Evolutionary conservation across 352 stramenopile genomes (phyloP).

Genomic region (Phytophthora megakarya): DNA sequence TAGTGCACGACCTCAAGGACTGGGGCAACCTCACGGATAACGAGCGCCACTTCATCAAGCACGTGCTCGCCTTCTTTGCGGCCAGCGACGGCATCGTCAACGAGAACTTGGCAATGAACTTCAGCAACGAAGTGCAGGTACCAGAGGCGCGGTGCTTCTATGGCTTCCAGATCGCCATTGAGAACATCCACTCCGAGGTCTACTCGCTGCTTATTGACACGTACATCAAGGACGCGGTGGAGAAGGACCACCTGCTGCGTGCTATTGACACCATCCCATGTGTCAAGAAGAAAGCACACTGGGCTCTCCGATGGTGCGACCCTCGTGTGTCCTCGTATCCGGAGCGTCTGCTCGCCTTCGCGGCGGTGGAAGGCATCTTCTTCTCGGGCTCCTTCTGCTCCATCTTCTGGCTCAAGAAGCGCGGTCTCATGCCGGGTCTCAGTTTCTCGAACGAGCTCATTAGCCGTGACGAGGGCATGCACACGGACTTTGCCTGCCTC

Average conservation of each 20-base stretch:
- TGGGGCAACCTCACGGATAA: conserved; percentile 94
- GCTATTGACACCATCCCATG: conserved; percentile 98
- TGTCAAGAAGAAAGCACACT: conserved; percentile 97
- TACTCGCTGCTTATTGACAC: conserved; percentile 99
- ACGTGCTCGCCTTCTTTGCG: conserved; percentile 99
- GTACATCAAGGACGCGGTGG: conserved; percentile 95
- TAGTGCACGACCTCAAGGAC: conserved; percentile 96
- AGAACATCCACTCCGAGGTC: conserved; percentile 99
- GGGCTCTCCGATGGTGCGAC: conserved; percentile 98
- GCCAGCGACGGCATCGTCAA: conserved; percentile 99
- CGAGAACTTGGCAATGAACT: conserved; percentile 99
- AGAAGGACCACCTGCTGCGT: conserved; percentile 96
- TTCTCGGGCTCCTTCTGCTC: conserved; percentile 99
- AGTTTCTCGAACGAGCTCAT: conserved; percentile 99
- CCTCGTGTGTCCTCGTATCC: conserved; percentile 92
- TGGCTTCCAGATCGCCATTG: conserved; percentile 99
- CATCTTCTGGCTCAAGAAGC: conserved; percentile 99
- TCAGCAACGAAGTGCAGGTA: conserved; percentile 97
- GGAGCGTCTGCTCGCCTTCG: conserved; percentile 97
- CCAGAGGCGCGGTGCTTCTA: conserved; percentile 99
- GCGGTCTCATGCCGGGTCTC: conserved; percentile 98
- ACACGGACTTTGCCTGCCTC: conserved; percentile 99
- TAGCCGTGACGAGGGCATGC: conserved; percentile 97
- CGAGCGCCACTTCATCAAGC: conserved; percentile 97
- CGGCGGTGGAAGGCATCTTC: conserved; percentile 99